Base-by-base conservation (phyloP, 2,329 filamentous ascomycete genomes). In the Colletotrichum liriopes region DNA sequence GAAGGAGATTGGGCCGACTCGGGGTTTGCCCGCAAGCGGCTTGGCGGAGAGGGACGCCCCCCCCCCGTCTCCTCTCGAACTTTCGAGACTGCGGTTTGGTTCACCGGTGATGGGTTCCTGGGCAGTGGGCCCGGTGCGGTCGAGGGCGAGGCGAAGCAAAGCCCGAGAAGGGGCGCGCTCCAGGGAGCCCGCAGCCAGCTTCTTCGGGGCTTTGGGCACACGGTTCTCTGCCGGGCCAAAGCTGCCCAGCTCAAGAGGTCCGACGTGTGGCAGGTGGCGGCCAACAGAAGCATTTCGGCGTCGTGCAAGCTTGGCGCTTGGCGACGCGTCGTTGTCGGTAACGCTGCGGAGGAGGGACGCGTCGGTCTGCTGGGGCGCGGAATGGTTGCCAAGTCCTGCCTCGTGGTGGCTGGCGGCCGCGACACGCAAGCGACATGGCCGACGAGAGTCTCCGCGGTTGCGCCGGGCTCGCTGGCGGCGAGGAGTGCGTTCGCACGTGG, bases 321-420 rank as follows among this genome's bases (percentile, higher is more conserved):
- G 61, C 61, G 49, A 23, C 35, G 32, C 52, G 20, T 39, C 52
- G 5, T 29, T n/a, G 26, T 54, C 8, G 29, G 51, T 12, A 23
- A 55, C 37, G 32, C 52, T 37, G 16, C 18, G 18, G 54, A 14
- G 35, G n/a, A 56, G 20, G 32, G 11, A 23, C n/a, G 11, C 18
- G 7, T 49, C 35, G 2, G 35, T 55, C 8, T 14, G 52, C 29
- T n/a, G 16, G 16, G 32, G 58, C 43, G 59, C 43, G 16, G 43
- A 49, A 6, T 29, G 45, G 12, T n/a, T 14, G 64, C 29, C 64
- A 43, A 66, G 43, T 39, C 56, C 58, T 32, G 29, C 43, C 35
- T 26, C 43, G 29, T 26, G 20, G 60, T 59, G 61, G 61, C 43
- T 58, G 51, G 29, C n/a, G 45, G 37, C 14, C 41, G 29, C 26